phyloP scores from a whole-genome alignment of 2,329 filamentous ascomycete genomes.

The Zymoseptoria tritici region DNA sequence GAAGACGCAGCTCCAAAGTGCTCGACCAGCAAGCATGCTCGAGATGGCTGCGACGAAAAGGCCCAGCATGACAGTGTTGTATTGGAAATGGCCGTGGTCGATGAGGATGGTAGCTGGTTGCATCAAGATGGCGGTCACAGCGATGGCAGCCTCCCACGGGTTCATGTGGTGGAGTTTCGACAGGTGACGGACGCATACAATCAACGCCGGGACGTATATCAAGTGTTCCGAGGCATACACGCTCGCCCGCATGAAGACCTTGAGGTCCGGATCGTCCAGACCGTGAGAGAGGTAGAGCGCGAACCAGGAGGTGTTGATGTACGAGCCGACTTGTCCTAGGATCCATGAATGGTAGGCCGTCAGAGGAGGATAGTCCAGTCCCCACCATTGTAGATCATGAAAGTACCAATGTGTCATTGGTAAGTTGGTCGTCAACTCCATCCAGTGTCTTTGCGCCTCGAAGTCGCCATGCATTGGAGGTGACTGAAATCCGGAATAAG shows the following conservation, averaged over 20 bases:
- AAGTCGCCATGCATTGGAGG: constrained; percentile 96
- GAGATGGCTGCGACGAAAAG: constrained; percentile 80
- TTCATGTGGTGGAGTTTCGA: constrained; percentile 69
- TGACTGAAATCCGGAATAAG: constrained; percentile 78
- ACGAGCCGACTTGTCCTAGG: constrained; percentile 73
- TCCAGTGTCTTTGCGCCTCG: constrained; percentile 97
- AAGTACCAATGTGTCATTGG: constrained; percentile 97
- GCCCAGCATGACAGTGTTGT: constrained; percentile 97
- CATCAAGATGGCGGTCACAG: constrained; percentile 82
- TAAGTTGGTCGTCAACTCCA: constrained; percentile 87
- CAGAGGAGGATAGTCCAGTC: constrained; percentile 91
- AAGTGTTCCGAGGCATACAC: constrained; percentile 88
- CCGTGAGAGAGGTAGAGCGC: constrained; percentile 75
- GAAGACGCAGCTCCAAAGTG: constrained; percentile 84
- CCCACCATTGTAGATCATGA: constrained; percentile 95
- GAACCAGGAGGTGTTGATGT: constrained; percentile 82
- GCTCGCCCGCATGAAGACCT: constrained; percentile 92
- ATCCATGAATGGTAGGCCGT: constrained; percentile 98
- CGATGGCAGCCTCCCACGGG: constrained; percentile 71
- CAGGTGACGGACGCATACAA: constrained; percentile 78
- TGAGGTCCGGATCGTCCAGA: constrained; percentile 68
- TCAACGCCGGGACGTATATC: constrained; percentile 74
- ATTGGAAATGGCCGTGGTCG: constrained; percentile 95
- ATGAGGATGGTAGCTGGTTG: constrained; percentile 86
- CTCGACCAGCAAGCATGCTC: constrained; percentile 75